Percentiles rank a stretch among this genome's conserved stretches.
Conservation (phyloP, 306 rosid species). For the barrel medic (Medicago truncatula) region MtrunA17r5.0-ANR NC_053049.1:17534501-17535000, state of each 20-base stretch:
- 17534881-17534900: slow-evolving; percentile 90
- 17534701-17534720: not conserved
- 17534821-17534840: slow-evolving; percentile 78
- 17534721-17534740: not conserved
- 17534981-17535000: slow-evolving; percentile 35
- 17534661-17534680: slow-evolving; percentile 74
- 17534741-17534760: slow-evolving; percentile 21
- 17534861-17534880: slow-evolving; percentile 92
- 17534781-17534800: slow-evolving; percentile 77
- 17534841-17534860: slow-evolving; percentile 80
- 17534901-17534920: slow-evolving; percentile 80
- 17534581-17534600: slow-evolving; percentile 42
- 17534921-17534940: slow-evolving; percentile 11
- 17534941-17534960: slow-evolving; percentile 25
- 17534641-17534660: slow-evolving; percentile 97
- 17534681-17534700: not conserved
- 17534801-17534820: slow-evolving; percentile 73
- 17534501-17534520: slow-evolving; percentile 82
- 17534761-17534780: slow-evolving; percentile 36
- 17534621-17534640: slow-evolving; percentile 90
- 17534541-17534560: slow-evolving; percentile 11
- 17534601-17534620: slow-evolving; percentile 73
- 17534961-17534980: slow-evolving; percentile 6
- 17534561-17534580: slow-evolving; percentile 6
- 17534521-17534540: slow-evolving; percentile 31